phyloP scores from a whole-genome alignment of 192 early-diverging fungal genomes.

The Oehlia diaphana region DNA sequence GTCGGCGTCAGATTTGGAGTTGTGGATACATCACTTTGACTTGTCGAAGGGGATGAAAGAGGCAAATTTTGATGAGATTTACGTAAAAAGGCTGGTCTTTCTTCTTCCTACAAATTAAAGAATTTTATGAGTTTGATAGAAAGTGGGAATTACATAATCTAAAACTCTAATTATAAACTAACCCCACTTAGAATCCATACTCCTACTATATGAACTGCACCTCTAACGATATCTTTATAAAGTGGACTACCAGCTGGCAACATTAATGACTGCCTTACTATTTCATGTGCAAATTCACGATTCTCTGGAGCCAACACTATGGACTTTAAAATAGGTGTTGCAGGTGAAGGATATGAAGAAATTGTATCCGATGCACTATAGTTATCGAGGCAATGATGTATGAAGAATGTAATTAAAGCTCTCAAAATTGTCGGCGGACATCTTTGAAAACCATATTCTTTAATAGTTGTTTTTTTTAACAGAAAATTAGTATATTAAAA shows the following conservation, averaged over 20 bases:
- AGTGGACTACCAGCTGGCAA: constrained; percentile 55
- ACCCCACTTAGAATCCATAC: constrained; percentile 61
- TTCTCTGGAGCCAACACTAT: constrained; percentile 57
- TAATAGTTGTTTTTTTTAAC: neutral
- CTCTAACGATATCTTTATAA: constrained; percentile 65
- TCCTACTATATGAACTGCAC: constrained; percentile 65
- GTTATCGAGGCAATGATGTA: constrained; percentile 63
- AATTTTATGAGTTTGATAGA: neutral
- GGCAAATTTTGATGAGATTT: constrained; percentile 23
- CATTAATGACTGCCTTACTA: constrained; percentile 67
- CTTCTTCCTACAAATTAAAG: constrained; percentile 55
- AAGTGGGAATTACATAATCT: neutral
- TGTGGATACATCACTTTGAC: constrained; percentile 1
- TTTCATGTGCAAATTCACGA: constrained; percentile 77
- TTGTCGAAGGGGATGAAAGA: constrained; percentile 15
- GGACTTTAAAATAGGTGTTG: constrained; percentile 62
- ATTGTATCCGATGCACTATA: constrained; percentile 35
- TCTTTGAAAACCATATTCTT: constrained; percentile 57
- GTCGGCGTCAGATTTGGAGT: neutral
- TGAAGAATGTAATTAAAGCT: constrained; percentile 64
- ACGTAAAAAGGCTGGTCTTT: constrained; percentile 66
- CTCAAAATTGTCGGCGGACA: constrained; percentile 72
- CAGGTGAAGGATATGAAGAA: constrained; percentile 52
- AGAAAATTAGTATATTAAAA: too few species aligned
- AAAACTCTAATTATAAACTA: neutral